Evolutionary conservation across 2,329 filamentous ascomycete genomes (phyloP), one percentile per base, ranked within the genome.

Genomic region (Aphanoascus verrucosus): DNA sequence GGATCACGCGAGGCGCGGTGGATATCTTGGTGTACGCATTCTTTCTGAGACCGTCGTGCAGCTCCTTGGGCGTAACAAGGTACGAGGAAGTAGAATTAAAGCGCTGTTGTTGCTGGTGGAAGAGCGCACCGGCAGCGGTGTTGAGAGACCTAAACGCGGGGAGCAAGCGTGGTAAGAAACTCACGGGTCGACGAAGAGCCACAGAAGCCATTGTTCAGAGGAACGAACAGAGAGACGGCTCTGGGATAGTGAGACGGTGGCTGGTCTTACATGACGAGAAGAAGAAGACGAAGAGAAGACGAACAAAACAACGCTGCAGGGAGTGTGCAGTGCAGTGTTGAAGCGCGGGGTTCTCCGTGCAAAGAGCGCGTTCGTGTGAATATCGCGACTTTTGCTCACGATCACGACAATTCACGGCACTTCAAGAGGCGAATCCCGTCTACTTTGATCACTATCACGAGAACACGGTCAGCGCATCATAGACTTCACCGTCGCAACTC

Each of bases 51-150:
- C 89, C 90, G 59, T 85, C 80, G 65, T 84, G 72, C 54, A 97
- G 83, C 70, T 96, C 85, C 57, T 82, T 79, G 0, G 93, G 91
- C 1, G 87, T 84, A 64, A 98, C 85, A 58, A 97, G 77, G 69
- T 94, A 97, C 52, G 85, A 86, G 6, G 51, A 53, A 28, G 3
- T 28, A 7, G 23, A 28, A 52, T 67, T 63, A 53, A 66, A 65
- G 52, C 79, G 77, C 53, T 69, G 72, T 15, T 62, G 60, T 12
- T 45, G 49, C 31, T 41, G 20, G 8, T 53, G 47, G 17, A 53
- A 62, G 61, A 55, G 59, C 57, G 32, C 8, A 32, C 15, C 44
- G 41, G 35, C 23, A 3, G 23, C 49, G 20, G 53, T 31, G 34
- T 46, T 48, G 37, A 53, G n/a, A 47, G 53, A 52, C 55, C 54